Percentiles rank a stretch among this genome's conserved stretches.
phyloP scores from a whole-genome alignment of 139 green algal species.

The Astrephomene gubernaculifera region DNA sequence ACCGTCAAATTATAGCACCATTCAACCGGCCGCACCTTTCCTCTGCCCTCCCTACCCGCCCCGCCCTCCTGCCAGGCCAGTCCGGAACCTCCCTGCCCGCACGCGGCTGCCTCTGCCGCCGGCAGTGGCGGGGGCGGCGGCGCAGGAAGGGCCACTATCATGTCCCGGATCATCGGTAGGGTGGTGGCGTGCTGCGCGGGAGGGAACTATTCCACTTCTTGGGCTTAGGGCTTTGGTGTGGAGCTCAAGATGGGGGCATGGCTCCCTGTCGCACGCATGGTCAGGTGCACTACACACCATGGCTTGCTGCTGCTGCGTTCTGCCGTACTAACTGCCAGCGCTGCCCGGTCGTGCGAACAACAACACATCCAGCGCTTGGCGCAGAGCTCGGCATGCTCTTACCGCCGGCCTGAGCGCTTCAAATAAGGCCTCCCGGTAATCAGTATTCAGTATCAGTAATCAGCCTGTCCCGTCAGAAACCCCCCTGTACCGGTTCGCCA shows the following conservation, averaged over 20 bases:
- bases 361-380: too few species aligned
- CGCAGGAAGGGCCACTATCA: constrained; percentile 1
- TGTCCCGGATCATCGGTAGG: constrained; percentile 1
- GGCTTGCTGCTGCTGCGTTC: too few species aligned
- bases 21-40: background rate
- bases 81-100: background rate
- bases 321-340: background rate
- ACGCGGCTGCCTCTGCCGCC: background rate
- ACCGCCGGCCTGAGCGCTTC: too few species aligned
- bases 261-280: too few species aligned
- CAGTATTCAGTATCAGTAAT: background rate
- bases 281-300: too few species aligned
- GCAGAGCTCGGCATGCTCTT: too few species aligned
- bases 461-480: background rate
- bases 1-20: background rate
- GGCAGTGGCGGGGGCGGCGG: too few species aligned
- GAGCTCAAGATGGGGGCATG: background rate
- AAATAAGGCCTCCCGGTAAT: background rate
- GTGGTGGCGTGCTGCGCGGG: background rate
- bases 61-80: background rate
- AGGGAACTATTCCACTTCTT: background rate
- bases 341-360: too few species aligned
- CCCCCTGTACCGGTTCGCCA: background rate
- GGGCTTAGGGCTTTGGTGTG: background rate
- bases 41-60: background rate